phyloP scores from a whole-genome alignment of 2,329 filamentous ascomycete species.

The Trichoderma oligosporum region DNA sequence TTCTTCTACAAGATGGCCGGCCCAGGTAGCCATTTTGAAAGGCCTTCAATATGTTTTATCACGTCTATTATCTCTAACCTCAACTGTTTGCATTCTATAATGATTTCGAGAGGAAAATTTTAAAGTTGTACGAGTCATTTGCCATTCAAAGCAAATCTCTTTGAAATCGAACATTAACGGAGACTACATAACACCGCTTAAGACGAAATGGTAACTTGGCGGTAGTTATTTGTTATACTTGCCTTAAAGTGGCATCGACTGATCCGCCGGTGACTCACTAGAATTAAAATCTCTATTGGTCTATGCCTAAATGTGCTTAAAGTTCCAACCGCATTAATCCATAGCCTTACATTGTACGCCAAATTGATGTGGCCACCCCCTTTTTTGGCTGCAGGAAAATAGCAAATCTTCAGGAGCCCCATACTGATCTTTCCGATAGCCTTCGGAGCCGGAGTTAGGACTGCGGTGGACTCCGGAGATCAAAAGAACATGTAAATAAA shows the following conservation, averaged over 20 bases:
- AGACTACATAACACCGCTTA: too few relatives aligned
- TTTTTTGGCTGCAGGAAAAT: not conserved
- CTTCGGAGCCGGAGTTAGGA: slow-evolving; percentile 1
- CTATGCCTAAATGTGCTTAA: not conserved
- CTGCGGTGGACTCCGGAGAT: not conserved
- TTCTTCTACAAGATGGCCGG: not conserved
- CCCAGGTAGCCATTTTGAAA: too few relatives aligned
- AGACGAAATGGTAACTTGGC: too few relatives aligned
- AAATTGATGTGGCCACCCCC: not conserved
- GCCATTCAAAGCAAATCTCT: too few relatives aligned
- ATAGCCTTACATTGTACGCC: too few relatives aligned
- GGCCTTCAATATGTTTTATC: too few relatives aligned
- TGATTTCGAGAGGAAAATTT: too few relatives aligned
- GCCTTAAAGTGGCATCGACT: not conserved
- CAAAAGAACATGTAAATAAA: not conserved
- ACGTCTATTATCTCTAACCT: too few relatives aligned
- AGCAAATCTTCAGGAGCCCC: not conserved
- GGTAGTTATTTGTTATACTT: not conserved
- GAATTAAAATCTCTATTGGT: not conserved
- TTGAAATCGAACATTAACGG: too few relatives aligned
- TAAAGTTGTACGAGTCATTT: too few relatives aligned
- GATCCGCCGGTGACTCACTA: slow-evolving; percentile 6
- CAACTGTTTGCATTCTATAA: too few relatives aligned
- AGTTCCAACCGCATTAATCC: too few relatives aligned
- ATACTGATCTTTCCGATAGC: not conserved